These are phyloP conservation scores for Trapa bicornis DNA, from an alignment of 345 rosid species.

Conservation along the genomic window DNA sequence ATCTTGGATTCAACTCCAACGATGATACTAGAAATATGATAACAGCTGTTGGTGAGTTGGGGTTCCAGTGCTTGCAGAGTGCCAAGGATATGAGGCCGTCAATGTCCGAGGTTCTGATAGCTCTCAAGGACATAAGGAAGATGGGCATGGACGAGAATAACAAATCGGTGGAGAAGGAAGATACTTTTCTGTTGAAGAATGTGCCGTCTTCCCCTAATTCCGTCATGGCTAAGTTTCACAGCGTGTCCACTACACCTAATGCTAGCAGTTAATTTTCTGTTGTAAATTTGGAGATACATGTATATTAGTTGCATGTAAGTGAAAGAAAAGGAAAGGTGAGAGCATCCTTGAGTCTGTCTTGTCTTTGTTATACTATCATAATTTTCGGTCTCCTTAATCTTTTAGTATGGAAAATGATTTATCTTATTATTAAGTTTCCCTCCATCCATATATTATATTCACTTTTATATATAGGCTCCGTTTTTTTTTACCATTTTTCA, in stretches of 20 bases:
- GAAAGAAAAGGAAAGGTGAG: not conserved
- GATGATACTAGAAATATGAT: slow-evolving; percentile 31
- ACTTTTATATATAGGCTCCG: too few relatives aligned
- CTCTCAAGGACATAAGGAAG: slow-evolving; percentile 32
- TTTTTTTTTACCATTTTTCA: too few relatives aligned
- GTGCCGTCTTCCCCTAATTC: slow-evolving; percentile 35
- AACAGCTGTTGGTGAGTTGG: slow-evolving; percentile 64
- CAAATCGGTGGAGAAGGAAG: slow-evolving; percentile 19
- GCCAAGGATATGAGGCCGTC: slow-evolving; percentile 62
- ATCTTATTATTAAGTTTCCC: not conserved
- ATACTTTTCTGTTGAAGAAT: slow-evolving; percentile 31
- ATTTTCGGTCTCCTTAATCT: not conserved
- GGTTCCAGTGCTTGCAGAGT: slow-evolving; percentile 64
- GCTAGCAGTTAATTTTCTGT: slow-evolving; percentile 11
- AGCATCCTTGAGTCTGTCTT: not conserved
- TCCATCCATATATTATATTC: too few relatives aligned
- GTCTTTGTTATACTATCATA: not conserved
- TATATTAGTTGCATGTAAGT: not conserved
- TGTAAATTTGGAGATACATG: not conserved
- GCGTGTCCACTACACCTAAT: slow-evolving; percentile 23
- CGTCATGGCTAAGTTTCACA: slow-evolving; percentile 40
- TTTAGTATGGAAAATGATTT: not conserved
- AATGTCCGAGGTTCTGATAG: slow-evolving; percentile 43
- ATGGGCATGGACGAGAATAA: slow-evolving; percentile 9
- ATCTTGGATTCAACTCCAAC: slow-evolving; percentile 63